Evolutionary conservation across 805 yeast genomes (phyloP).

Genomic region (Yarrowia sp.): DNA sequence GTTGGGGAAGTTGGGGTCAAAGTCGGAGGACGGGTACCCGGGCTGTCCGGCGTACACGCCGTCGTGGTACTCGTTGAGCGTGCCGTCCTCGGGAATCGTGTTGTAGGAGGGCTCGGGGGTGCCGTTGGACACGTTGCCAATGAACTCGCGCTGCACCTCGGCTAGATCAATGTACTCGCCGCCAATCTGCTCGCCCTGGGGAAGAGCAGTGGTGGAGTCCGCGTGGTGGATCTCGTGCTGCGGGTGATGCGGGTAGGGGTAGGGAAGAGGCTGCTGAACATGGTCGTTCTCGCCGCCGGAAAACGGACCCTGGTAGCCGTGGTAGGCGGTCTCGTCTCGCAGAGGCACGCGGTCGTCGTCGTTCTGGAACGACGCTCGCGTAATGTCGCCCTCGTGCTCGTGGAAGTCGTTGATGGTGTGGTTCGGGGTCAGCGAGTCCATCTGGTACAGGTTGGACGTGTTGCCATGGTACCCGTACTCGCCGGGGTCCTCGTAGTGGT

Average conservation of each 20-base stretch:
- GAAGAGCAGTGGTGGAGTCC: conserved; percentile 19
- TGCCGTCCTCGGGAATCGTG: conserved; percentile 32
- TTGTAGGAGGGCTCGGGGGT: conserved; percentile 31
- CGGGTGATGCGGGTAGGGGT: conserved; percentile 17
- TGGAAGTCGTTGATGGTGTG: conserved; percentile 31
- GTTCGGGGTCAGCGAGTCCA: conserved; percentile 27
- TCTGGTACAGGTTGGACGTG: conserved; percentile 12
- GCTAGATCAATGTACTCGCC: conserved; percentile 35
- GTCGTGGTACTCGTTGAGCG: conserved; percentile 35
- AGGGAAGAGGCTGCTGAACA: conserved; percentile 18
- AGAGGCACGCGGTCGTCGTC: conserved; percentile 27
- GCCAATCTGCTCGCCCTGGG: conserved; percentile 37
- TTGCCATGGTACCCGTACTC: conserved; percentile 22
- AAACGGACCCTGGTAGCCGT: conserved; percentile 34
- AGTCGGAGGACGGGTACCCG: background rate
- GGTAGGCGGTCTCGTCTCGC: conserved; percentile 9
- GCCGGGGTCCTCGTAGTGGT: conserved; percentile 10
- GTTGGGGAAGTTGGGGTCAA: conserved; percentile 14
- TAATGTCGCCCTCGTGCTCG: conserved; percentile 29
- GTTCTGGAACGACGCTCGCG: conserved; percentile 22
- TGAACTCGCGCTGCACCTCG: conserved; percentile 30
- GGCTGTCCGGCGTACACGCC: conserved; percentile 27
- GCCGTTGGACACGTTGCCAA: conserved; percentile 13
- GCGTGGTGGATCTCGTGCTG: conserved; percentile 6
- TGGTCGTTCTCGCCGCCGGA: conserved; percentile 10